These are phyloP conservation scores for Fusarium nurragi DNA, from an alignment of 2,329 filamentous ascomycete genomes.

Conservation along the genomic window DNA sequence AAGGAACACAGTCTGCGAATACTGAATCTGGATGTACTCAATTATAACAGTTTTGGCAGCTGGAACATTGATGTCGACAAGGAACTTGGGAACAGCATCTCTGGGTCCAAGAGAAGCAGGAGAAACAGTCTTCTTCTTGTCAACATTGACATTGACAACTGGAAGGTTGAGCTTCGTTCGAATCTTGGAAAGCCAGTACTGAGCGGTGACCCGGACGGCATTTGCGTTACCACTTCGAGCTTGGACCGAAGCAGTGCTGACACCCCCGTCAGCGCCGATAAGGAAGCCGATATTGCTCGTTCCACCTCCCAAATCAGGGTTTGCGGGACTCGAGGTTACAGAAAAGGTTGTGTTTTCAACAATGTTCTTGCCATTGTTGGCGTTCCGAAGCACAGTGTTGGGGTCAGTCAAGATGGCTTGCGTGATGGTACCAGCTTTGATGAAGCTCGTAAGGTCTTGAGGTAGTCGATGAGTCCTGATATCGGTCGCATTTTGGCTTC, in stretches of 20 bases:
- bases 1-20: slow-evolving; percentile 1
- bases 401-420: slow-evolving; percentile 46
- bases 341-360: slow-evolving; percentile 45
- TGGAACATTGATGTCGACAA: slow-evolving; percentile 12
- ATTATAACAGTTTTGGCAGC: slow-evolving; percentile 23
- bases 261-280: slow-evolving; percentile 20
- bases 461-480: slow-evolving; percentile 41
- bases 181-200: slow-evolving; percentile 37
- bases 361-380: slow-evolving; percentile 47
- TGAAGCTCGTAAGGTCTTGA: slow-evolving; percentile 45
- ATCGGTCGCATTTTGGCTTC: slow-evolving; percentile 13
- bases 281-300: slow-evolving; percentile 39
- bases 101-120: slow-evolving; percentile 2
- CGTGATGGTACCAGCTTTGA: slow-evolving; percentile 47
- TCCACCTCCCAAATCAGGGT: slow-evolving; percentile 44
- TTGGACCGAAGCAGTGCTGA: slow-evolving; percentile 45
- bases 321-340: slow-evolving; percentile 38
- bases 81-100: slow-evolving; percentile 30
- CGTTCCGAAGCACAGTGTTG: slow-evolving; percentile 43
- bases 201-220: slow-evolving; percentile 11
- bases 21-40: not conserved
- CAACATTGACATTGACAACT: not conserved
- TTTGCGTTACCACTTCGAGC: slow-evolving; percentile 33
- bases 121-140: slow-evolving; percentile 11
- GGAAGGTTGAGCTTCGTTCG: slow-evolving; percentile 30